phyloP scores from a whole-genome alignment of 148 eudicot species.

The Camellia sinensis region DNA sequence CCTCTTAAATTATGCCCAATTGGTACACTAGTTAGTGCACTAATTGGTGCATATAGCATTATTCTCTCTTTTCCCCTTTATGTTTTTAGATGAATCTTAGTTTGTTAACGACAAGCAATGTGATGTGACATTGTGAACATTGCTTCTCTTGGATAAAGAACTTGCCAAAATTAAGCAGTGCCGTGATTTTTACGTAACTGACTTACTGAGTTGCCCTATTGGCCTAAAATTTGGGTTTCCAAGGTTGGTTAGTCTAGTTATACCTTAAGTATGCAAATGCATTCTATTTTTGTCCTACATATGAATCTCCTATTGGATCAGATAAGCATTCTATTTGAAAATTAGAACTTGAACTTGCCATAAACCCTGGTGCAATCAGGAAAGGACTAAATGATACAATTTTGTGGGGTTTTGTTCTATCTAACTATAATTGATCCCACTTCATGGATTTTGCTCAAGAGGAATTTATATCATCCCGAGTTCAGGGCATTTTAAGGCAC shows the following conservation, averaged over 20 bases:
- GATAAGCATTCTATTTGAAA: too few species aligned
- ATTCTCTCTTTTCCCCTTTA: not conserved
- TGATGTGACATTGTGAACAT: not conserved
- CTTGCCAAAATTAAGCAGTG: not conserved
- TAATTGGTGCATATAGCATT: too few species aligned
- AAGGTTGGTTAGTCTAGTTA: not conserved
- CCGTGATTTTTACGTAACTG: not conserved
- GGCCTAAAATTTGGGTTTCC: not conserved
- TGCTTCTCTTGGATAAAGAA: not conserved
- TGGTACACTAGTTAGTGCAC: too few species aligned
- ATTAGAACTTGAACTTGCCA: too few species aligned
- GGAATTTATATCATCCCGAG: too few species aligned
- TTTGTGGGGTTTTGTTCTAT: not conserved
- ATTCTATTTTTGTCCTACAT: too few species aligned
- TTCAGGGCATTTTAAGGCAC: too few species aligned
- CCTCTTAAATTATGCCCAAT: too few species aligned
- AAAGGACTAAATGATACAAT: not conserved
- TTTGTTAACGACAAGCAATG: not conserved
- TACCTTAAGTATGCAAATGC: not conserved
- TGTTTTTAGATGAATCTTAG: not conserved
- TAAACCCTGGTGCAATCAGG: too few species aligned
- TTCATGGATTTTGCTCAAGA: too few species aligned
- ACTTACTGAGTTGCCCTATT: not conserved
- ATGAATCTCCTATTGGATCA: too few species aligned
- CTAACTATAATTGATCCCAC: not conserved